Percentiles rank a stretch among this genome's conserved stretches.
These are phyloP conservation scores for Pulveroboletus sp. DNA, from an alignment of 768 basidiomycete species.

Conservation along the genomic window DNA sequence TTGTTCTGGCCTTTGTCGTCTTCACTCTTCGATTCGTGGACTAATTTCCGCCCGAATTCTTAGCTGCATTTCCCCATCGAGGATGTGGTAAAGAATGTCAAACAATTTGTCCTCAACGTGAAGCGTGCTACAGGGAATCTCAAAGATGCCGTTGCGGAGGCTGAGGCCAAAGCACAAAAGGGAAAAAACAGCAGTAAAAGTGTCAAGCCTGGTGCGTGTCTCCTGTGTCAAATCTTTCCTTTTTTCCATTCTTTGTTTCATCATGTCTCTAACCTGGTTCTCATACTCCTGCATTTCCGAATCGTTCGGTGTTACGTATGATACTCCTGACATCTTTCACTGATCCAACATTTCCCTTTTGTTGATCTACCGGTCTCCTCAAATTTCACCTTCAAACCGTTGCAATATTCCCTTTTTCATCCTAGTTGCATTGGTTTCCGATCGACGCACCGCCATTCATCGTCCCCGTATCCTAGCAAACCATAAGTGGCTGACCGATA, in stretches of 20 bases:
- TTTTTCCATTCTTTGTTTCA: not conserved
- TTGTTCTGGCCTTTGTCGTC: not conserved
- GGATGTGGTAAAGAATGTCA: slow-evolving; percentile 76
- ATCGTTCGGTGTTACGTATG: not conserved
- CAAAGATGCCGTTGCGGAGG: slow-evolving; percentile 41
- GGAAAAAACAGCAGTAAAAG: slow-evolving; percentile 34
- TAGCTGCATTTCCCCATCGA: slow-evolving; percentile 72
- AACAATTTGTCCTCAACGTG: slow-evolving; percentile 69
- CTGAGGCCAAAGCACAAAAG: slow-evolving; percentile 40
- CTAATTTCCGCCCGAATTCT: slow-evolving; percentile 7
- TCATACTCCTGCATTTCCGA: slow-evolving; percentile 3
- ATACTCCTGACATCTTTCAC: not conserved
- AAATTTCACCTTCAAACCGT: not conserved
- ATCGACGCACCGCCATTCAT: slow-evolving; percentile 11
- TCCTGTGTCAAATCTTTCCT: not conserved
- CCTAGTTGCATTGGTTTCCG: slow-evolving; percentile 2
- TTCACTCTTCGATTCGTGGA: not conserved
- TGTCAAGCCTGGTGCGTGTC: slow-evolving; percentile 42
- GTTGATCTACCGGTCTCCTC: slow-evolving; percentile 1
- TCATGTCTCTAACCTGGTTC: not conserved
- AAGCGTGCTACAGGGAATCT: slow-evolving; percentile 71
- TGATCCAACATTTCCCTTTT: not conserved
- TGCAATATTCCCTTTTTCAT: slow-evolving; percentile 3
- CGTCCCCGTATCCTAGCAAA: not conserved
- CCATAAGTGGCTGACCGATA: slow-evolving; percentile 11